Base-by-base conservation (phyloP, 1,139 yeast genomes). In the Groenewaldozyma sp. region DNA sequence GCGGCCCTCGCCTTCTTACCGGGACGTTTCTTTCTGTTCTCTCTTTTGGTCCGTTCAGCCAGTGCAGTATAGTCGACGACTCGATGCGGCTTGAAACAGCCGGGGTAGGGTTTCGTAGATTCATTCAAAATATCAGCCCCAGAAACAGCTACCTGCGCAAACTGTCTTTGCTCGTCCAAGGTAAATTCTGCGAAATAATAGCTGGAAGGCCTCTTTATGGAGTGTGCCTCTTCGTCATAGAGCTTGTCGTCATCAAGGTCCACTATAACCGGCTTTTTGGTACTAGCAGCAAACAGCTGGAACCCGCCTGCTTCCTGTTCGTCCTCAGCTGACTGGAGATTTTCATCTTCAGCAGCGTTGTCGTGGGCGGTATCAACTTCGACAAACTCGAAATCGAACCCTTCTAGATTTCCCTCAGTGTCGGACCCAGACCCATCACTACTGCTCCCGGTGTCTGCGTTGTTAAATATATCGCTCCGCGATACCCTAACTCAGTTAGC, bases 1-100 rank as follows among this genome's bases (percentile, higher is more conserved):
- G 43, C 43, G 32, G 42, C 43, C 3, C 66, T 50, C 2, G 62
- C 50, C 42, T 51, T 51, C 41, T 58, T 58, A 11, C 66, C 63
- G 1, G 64, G 65, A 13, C 63, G 42, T 28, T 51, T 34, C 45
- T 46, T 24, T 3, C 39, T 34, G 17, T 47, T 41, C 10, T 47
- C 51, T 24, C 38, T 45, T 21, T 44, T 47, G 3, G 49, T 50
- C 37, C 54, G 45, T 9, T 45, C 47, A 20, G 53, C 57, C 24
- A 51, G 45, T 10, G 48, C 52, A 6, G 50, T 48, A 28, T 48
- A 57, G 28, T 54, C 54, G 20, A 55, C 35, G 10, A 57, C 50
- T 40, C 48, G 45, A 43, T 48, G 49, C 9, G 47, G 59, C 46
- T 40, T 40, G 27, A 24, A 38, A 42, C 45, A 39, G 9, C 54